Conservation (phyloP, 2,329 filamentous ascomycete genomes). For the Penicillium crustosum region DNA sequence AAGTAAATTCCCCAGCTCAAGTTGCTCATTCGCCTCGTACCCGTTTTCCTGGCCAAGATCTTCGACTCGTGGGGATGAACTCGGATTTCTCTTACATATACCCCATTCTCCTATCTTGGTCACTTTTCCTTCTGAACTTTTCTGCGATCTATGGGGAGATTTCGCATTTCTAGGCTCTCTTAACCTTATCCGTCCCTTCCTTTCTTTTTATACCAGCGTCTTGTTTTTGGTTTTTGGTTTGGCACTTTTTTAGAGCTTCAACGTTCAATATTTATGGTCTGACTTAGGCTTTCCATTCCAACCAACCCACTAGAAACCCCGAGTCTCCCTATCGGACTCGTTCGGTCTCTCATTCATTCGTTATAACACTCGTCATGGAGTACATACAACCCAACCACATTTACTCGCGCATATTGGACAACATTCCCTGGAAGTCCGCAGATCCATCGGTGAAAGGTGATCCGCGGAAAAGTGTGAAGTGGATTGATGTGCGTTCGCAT, state of each 20-base stretch:
- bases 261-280: slow-evolving; percentile 1
- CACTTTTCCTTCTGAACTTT: background rate
- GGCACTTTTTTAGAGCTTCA: background rate
- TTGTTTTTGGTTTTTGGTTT: background rate
- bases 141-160: slow-evolving; percentile 1
- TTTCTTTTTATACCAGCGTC: background rate
- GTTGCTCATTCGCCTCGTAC: background rate
- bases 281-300: background rate
- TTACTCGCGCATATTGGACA: slow-evolving; percentile 24
- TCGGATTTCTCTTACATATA: slow-evolving; percentile 10
- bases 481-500: slow-evolving; percentile 7
- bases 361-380: slow-evolving; percentile 16
- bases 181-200: background rate
- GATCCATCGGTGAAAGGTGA: slow-evolving; percentile 12
- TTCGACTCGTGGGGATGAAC: background rate
- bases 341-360: background rate
- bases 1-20: background rate
- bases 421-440: slow-evolving; percentile 23
- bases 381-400: slow-evolving; percentile 21
- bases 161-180: background rate
- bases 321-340: background rate
- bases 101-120: background rate
- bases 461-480: slow-evolving; percentile 11
- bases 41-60: slow-evolving; percentile 3
- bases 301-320: background rate